Evolutionary conservation across 495 filamentous ascomycete genomes (phyloP).

Genomic region (Annulohypoxylon maeteangense): DNA sequence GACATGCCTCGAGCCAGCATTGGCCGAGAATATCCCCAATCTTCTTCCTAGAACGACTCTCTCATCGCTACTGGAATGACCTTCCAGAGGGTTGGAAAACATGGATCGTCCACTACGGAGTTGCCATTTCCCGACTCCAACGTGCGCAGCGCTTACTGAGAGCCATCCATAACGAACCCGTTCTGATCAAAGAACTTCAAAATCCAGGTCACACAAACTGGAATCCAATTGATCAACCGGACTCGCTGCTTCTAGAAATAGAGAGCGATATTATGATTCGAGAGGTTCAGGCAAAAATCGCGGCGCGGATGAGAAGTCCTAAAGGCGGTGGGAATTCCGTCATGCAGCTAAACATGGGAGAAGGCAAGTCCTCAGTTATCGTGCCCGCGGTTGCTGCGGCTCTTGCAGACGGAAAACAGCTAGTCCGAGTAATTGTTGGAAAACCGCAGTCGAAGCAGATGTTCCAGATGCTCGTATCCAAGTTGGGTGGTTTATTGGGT

Average conservation of each 20-base stretch:
- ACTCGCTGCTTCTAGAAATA: conserved; percentile 71
- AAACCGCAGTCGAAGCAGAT: conserved; percentile 72
- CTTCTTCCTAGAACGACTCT: conserved; percentile 53
- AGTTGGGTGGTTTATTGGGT: conserved; percentile 69
- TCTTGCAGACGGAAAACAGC: conserved; percentile 62
- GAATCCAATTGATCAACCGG: conserved; percentile 61
- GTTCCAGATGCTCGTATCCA: conserved; percentile 66
- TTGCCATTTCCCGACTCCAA: conserved; percentile 51
- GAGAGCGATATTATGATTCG: conserved; percentile 73
- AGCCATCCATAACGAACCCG: conserved; percentile 40
- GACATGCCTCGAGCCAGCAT: conserved; percentile 6
- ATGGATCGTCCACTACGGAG: conserved; percentile 51
- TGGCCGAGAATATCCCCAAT: conserved; percentile 48
- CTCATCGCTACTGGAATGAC: conserved; percentile 33
- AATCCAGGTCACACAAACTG: conserved; percentile 66
- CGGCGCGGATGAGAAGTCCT: conserved; percentile 66
- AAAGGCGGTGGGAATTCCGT: conserved; percentile 58
- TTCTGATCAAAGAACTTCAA: conserved; percentile 59
- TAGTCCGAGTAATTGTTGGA: conserved; percentile 70
- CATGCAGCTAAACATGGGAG: conserved; percentile 80
- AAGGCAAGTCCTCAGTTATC: conserved; percentile 78
- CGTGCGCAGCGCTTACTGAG: conserved; percentile 51
- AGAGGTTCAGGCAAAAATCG: conserved; percentile 67
- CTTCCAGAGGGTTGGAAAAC: conserved; percentile 46
- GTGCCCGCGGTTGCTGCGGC: conserved; percentile 69